Base-by-base conservation (phyloP, 257 asterid genomes). In the Petrea volubilis region DNA sequence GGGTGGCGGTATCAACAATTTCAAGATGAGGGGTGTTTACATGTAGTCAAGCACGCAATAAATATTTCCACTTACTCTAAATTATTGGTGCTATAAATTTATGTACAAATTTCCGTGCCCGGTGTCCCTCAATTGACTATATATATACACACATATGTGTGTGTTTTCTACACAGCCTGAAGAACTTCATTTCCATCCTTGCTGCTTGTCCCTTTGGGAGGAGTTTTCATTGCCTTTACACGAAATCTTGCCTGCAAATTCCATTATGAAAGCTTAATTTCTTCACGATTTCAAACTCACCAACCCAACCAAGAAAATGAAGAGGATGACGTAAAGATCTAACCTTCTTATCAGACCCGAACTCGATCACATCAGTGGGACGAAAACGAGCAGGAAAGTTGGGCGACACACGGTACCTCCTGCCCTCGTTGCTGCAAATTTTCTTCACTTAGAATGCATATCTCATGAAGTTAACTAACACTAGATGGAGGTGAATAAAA, bases 281-380 rank as follows among this genome's bases (percentile, higher is more conserved):
- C 12, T 28, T 38, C 7, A 0, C 14, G 5, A 10, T 4, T 11
- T 20, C 12, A 55, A 55, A 21, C 34, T 5, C 20, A 40, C 58
- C 7, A 55, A 59, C 5, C 50, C 49, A 29, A 14, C 49, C 28
- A 50, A 53, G n/a, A n/a, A n/a, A n/a, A n/a, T n/a, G n/a, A n/a
- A n/a, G n/a, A n/a, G n/a, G n/a, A n/a, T n/a, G n/a, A n/a, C n/a
- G 31, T 20, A 23, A 9, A 46, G 50, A 8, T 7, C 70, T 40
- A 27, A 83, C 95, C 86, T 87, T 85, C 64, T 84, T 87, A 80
- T 86, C 87, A 3, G 96, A 84, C 44, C 98, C 98, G 46, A 93
- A 90, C 74, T 88, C 92, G n/a, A 93, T 77, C 34, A 85, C 70
- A 74, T 93, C 91, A 0, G 96, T 86, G 1, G 97, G 90, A 56